Evolutionary conservation across 371 early-diverging fungal genomes (phyloP).

Genomic region (Chytridiales sp.): DNA sequence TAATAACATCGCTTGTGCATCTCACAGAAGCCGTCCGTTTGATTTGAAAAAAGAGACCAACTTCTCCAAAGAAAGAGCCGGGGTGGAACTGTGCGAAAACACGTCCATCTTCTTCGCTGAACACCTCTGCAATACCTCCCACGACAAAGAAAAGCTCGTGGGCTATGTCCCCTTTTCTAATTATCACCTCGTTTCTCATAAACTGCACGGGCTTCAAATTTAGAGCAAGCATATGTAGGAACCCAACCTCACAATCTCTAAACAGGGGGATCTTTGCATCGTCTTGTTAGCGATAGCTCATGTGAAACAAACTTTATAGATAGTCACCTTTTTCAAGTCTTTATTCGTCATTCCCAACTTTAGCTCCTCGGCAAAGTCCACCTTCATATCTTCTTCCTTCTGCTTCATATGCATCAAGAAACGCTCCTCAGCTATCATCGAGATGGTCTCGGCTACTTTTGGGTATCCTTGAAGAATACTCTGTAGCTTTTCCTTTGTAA

Average conservation of each 20-base stretch:
- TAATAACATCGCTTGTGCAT: conserved; percentile 23
- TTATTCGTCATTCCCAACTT: conserved; percentile 44
- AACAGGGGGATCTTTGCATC: conserved; percentile 45
- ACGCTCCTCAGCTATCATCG: conserved; percentile 46
- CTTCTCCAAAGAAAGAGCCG: conserved; percentile 52
- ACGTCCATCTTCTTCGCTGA: conserved; percentile 34
- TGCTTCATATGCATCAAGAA: conserved; percentile 47
- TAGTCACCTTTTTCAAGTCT: conserved; percentile 44
- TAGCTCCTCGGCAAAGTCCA: conserved; percentile 51
- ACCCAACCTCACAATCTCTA: conserved; percentile 45
- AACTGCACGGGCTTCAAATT: conserved; percentile 43
- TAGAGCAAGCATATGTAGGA: conserved; percentile 48
- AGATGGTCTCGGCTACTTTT: conserved; percentile 36
- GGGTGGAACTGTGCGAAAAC: conserved; percentile 47
- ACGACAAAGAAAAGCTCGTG: conserved; percentile 51
- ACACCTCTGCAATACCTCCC: conserved; percentile 44
- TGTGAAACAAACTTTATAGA: conserved; percentile 5
- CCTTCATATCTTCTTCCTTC: conserved; percentile 32
- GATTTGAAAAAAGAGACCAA: conserved; percentile 42
- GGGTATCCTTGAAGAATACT: conserved; percentile 36
- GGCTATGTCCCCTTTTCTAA: conserved; percentile 44
- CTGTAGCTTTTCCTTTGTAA: conserved; percentile 47
- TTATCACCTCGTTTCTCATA: conserved; percentile 31
- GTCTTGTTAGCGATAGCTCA: background rate
- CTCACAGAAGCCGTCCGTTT: conserved; percentile 48